phyloP scores from a whole-genome alignment of 768 basidiomycete genomes.

The Chalciporus piperatus region DNA sequence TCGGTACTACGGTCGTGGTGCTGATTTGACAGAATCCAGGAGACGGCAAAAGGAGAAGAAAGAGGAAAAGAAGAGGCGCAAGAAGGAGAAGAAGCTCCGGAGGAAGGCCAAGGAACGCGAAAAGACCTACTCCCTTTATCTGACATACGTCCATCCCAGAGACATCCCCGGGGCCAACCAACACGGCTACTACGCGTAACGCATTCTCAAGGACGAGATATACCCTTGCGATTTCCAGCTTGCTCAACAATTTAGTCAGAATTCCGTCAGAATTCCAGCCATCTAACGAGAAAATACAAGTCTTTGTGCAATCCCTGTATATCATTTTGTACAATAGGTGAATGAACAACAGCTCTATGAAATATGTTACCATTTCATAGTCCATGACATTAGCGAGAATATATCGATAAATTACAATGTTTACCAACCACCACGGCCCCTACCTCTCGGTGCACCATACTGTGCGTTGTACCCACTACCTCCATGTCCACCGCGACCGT shows the following conservation, averaged over 20 bases:
- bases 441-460: slow-evolving; percentile 37
- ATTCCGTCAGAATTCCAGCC: background rate
- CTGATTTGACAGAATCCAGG: slow-evolving; percentile 48
- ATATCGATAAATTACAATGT: slow-evolving; percentile 32
- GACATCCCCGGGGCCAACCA: slow-evolving; percentile 25
- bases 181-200: slow-evolving; percentile 28
- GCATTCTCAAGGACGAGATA: background rate
- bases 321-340: slow-evolving; percentile 5
- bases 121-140: slow-evolving; percentile 61
- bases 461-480: slow-evolving; percentile 26
- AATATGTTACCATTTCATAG: slow-evolving; percentile 1
- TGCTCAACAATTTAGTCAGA: background rate
- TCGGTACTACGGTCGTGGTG: slow-evolving; percentile 45
- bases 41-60: slow-evolving; percentile 52
- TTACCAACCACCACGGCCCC: slow-evolving; percentile 49
- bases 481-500: slow-evolving; percentile 41
- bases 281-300: background rate
- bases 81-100: slow-evolving; percentile 62
- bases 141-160: slow-evolving; percentile 47
- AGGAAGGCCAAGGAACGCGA: slow-evolving; percentile 58
- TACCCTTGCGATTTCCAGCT: background rate
- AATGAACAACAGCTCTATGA: slow-evolving; percentile 12
- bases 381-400: slow-evolving; percentile 9
- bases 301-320: slow-evolving; percentile 16
- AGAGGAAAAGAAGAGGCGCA: slow-evolving; percentile 58